Evolutionary conservation across 2,329 filamentous ascomycete species (phyloP), one percentile per base, ranked within the genome.

Genomic region (Monilinia fructicola): DNA sequence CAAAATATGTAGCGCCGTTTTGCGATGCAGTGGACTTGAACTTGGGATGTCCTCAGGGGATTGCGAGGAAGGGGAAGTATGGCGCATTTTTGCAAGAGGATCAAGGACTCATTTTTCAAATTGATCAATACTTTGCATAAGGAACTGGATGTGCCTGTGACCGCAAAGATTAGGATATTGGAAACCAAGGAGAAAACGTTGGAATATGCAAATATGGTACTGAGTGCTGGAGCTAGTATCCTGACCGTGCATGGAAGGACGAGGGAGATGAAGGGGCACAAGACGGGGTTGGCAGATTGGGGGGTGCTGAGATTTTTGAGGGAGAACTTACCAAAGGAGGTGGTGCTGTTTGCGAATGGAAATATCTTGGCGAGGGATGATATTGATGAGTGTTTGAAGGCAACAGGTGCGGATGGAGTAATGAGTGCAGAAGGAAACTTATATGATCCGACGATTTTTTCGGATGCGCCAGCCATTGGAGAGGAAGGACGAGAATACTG

Each of bases 371-470:
- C 91, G 76, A 84, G 90, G 67, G 88, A 83, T 0, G 94, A 99
- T 76, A 81, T 99, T 14, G 85, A 89, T 61, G 81, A 80, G 26
- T 98, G 94, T 74, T 80, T 99, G 26, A 85, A 87, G 60, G 91
- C 84, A 5, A 99, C 95, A 0, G 93, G 93, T 0, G 94, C 89
- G 1, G 95, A 99, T 77, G 95, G 85, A 23, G 87, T 99, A 62
- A 98, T 99, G 95, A 94, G 90, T 71, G 95, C 95, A 6, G 95
- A 99, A 78, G 95, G 93, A 0, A 97, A 97, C 76, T 83, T 99
- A 0, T 94, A 92, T 74, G 92, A 99, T 75, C 95, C 95, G 0
- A 88, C 87, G 2, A 90, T 99, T 54, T 99, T 99, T 75, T 87
- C 89, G 18, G 79, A 82, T 42, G 82, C 87, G 21, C 92, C 92